phyloP scores from a whole-genome alignment of 768 basidiomycete genomes.

The Tephrocybe rancida region DNA sequence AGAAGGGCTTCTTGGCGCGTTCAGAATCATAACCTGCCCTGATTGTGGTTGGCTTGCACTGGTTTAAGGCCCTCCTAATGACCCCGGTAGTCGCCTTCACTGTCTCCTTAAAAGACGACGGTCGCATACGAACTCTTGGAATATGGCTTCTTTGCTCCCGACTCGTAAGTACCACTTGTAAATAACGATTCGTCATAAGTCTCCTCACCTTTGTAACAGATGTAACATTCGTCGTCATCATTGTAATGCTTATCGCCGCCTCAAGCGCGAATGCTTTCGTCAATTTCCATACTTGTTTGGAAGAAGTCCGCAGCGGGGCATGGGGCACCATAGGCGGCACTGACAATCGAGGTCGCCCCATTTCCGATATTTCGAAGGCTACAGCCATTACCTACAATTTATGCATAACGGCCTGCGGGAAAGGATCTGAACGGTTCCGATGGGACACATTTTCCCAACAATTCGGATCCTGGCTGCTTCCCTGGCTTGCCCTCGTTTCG shows the following conservation, averaged over 20 bases:
- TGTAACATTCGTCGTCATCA: background rate
- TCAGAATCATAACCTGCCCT: background rate
- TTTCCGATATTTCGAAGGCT: conserved; percentile 18
- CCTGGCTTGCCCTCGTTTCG: conserved; percentile 42
- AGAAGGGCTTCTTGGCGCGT: too few species aligned
- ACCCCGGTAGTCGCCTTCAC: background rate
- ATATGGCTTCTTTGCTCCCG: background rate
- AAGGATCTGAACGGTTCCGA: conserved; percentile 17
- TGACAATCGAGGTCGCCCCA: conserved; percentile 19
- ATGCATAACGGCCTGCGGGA: conserved; percentile 24
- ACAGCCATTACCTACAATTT: conserved; percentile 25
- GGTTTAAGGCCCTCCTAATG: background rate
- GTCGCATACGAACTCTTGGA: too few species aligned
- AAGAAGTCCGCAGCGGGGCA: conserved; percentile 2
- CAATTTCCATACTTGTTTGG: conserved; percentile 5
- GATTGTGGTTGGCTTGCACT: background rate
- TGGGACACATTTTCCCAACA: conserved; percentile 35
- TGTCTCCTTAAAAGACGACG: too few species aligned
- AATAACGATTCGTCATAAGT: background rate
- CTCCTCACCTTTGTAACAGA: background rate
- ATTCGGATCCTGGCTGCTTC: conserved; percentile 42
- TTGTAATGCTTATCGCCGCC: background rate
- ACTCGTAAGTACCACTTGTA: background rate
- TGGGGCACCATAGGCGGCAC: conserved; percentile 11
- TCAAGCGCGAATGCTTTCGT: background rate